Conservation (phyloP, 768 basidiomycete genomes). For the Scleroderma bovista region DNA sequence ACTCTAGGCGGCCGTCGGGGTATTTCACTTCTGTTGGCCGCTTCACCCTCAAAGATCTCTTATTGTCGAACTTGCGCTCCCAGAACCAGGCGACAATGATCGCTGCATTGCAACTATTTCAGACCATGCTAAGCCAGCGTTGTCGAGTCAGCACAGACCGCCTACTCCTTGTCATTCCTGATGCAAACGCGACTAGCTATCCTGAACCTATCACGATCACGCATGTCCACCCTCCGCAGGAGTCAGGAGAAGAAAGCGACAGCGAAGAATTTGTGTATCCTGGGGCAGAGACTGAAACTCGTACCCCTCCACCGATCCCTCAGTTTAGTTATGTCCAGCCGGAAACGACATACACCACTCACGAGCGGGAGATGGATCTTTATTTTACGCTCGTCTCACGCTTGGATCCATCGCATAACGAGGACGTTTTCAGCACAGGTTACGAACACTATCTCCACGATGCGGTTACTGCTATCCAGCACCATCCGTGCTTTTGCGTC, state of each 20-base stretch:
- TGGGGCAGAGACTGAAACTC: conserved; percentile 18
- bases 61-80: conserved; percentile 75
- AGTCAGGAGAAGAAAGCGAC: conserved; percentile 41
- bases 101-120: conserved; percentile 76
- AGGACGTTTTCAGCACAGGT: conserved; percentile 76
- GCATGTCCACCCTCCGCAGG: conserved; percentile 15
- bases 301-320: conserved; percentile 12
- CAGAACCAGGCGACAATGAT: conserved; percentile 58
- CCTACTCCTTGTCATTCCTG: conserved; percentile 66
- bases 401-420: conserved; percentile 62
- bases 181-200: conserved; percentile 69
- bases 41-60: conserved; percentile 87
- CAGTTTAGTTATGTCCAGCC: conserved; percentile 47
- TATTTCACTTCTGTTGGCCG: conserved; percentile 87
- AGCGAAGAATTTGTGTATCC: conserved; percentile 47
- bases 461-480: conserved; percentile 62
- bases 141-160: conserved; percentile 58
- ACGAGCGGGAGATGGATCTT: conserved; percentile 78
- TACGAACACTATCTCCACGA: conserved; percentile 82
- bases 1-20: conserved; percentile 61
- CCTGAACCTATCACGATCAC: conserved; percentile 49
- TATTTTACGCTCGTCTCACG: conserved; percentile 77
- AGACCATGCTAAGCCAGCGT: conserved; percentile 67
- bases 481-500: conserved; percentile 52
- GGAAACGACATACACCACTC: conserved; percentile 69